phyloP scores from a whole-genome alignment of 2,329 filamentous ascomycete genomes.

The Tricladium varicosporioides region DNA sequence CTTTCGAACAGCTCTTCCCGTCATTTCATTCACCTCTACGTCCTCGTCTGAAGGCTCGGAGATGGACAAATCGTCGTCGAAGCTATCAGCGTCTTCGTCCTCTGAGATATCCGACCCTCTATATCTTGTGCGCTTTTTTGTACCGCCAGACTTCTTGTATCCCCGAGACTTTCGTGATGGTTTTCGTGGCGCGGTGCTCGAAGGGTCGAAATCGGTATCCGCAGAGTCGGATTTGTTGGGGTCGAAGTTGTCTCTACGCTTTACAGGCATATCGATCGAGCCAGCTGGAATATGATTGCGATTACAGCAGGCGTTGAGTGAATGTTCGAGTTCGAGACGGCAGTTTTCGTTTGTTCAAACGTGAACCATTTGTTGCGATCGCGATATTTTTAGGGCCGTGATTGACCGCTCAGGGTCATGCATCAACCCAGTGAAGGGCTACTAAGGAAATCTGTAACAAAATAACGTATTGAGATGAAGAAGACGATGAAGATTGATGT shows the following conservation, averaged over 20 bases:
- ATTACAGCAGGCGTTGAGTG: neutral
- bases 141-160: slow-evolving; percentile 29
- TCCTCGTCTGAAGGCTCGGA: slow-evolving; percentile 41
- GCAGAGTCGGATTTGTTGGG: slow-evolving; percentile 65
- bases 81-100: slow-evolving; percentile 55
- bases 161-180: slow-evolving; percentile 40
- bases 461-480: neutral
- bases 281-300: neutral
- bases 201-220: slow-evolving; percentile 64
- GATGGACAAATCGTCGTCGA: slow-evolving; percentile 48
- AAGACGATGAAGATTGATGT: neutral
- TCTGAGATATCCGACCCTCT: slow-evolving; percentile 62
- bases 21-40: slow-evolving; percentile 43
- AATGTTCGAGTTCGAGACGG: slow-evolving; percentile 4
- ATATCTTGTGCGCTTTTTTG: slow-evolving; percentile 46
- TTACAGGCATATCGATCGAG: slow-evolving; percentile 28
- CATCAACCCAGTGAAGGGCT: neutral
- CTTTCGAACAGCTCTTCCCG: slow-evolving; percentile 49
- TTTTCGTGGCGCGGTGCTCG: slow-evolving; percentile 41
- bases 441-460: neutral
- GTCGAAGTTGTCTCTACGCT: slow-evolving; percentile 61
- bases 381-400: neutral
- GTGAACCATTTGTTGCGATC: slow-evolving; percentile 12
- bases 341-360: slow-evolving; percentile 13
- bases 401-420: neutral